Conservation (phyloP, 768 basidiomycete species). For the Cystobasidium ongulense region DNA sequence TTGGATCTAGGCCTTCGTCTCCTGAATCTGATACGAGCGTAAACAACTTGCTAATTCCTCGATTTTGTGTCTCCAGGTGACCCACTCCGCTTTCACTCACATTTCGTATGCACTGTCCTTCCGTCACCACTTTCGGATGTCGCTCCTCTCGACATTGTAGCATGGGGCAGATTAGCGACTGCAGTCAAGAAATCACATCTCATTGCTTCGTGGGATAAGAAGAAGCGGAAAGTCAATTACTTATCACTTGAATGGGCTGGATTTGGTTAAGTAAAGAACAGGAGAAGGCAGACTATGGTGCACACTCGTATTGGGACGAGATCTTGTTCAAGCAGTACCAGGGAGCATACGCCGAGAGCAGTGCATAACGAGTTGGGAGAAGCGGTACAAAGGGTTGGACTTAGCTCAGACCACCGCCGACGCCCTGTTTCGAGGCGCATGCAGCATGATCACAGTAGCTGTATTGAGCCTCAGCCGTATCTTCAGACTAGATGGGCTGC, state of each 20-base stretch:
- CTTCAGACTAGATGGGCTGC: no score
- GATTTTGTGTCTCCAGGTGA: constrained; percentile 55
- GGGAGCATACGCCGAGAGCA: no score
- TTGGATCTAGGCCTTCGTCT: background rate
- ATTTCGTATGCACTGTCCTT: constrained; percentile 78
- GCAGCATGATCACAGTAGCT: no score
- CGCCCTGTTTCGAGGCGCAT: no score
- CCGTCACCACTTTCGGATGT: constrained; percentile 57
- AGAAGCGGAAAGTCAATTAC: constrained; percentile 42
- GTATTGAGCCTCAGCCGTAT: no score
- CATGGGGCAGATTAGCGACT: constrained; percentile 88
- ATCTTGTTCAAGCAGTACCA: no score
- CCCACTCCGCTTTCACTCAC: constrained; percentile 90
- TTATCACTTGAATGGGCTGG: constrained; percentile 48
- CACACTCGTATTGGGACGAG: no score
- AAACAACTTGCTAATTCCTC: background rate
- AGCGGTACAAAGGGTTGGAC: no score
- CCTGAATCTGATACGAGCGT: background rate
- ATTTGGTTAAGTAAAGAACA: constrained; percentile 45
- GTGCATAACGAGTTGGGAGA: no score
- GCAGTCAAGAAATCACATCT: constrained; percentile 95
- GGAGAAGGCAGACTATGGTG: no score
- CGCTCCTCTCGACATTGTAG: constrained; percentile 85
- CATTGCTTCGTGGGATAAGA: constrained; percentile 76
- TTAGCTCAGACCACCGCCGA: no score